Base-by-base conservation (phyloP, 768 basidiomycete genomes). In the Tylopilus cervinicoccineus region DNA sequence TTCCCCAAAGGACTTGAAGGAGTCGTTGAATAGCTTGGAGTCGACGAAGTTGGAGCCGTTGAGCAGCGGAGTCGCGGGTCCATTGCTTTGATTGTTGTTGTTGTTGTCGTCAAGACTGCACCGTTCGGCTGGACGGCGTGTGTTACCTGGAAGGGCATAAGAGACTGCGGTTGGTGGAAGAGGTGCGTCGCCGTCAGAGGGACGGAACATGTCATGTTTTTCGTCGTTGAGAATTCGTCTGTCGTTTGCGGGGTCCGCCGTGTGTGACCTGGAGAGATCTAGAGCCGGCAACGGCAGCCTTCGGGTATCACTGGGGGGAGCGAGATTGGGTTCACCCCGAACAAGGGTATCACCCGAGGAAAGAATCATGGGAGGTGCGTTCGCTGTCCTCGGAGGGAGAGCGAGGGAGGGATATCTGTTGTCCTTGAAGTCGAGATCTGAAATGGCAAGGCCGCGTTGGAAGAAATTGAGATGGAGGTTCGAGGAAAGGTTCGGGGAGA, bases 381-480 rank as follows among this genome's bases (percentile, higher is more conserved):
- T 57, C 36, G 52, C 50, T 40, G 43, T 55, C 28, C 59, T 61
- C 24, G 60, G 44, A 48, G 48, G 23, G 41, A 70, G 51, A 7
- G 66, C 47, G 17, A 71, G 58, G 40, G 70, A 48, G 16, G 76
- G 70, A 55, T 84, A 83, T 61, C 84, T 74, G 61, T 76, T 78
- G 70, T 84, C 84, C 58, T 75, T 73, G 64, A 80, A 76, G 66
- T 83, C 80, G 53, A 80, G 72, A 48, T 84, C 83, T 48, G 77
- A 70, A 63, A 83, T 74, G 33, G 71, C 60, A 50, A 84, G 72
- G 34, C 74, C 68, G 58, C 73, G 74, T 43, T 81, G 70, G 66
- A 81, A 82, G 52, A 76, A 63, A 47, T 62, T 65, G 50, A 73
- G 59, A 57, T 63, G 68, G 36, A 69, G 51, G 56, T 65, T 63